Evolutionary conservation across 2,329 filamentous ascomycete species (phyloP).

Genomic region (Dryadomyces quercivorus): DNA sequence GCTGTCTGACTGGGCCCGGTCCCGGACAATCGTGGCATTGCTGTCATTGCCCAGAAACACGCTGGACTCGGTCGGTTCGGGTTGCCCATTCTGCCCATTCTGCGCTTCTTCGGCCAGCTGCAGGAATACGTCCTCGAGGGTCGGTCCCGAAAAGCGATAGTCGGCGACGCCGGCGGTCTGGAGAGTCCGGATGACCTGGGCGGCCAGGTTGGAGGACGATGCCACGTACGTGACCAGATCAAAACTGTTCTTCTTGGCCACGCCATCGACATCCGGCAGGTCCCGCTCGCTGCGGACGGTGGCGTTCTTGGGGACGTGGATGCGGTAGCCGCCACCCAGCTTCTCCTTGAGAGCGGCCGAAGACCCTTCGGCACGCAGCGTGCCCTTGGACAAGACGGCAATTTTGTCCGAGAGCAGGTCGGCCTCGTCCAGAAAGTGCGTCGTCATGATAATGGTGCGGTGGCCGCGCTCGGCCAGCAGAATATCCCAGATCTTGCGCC

Average conservation of each 20-base stretch:
- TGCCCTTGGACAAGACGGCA: constrained; percentile 74
- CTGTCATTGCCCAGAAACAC: neutral
- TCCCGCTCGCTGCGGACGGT: constrained; percentile 11
- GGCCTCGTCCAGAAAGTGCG: constrained; percentile 88
- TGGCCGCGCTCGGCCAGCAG: constrained; percentile 70
- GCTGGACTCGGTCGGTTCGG: neutral
- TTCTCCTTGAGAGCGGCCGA: constrained; percentile 76
- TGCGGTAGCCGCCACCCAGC: constrained; percentile 72
- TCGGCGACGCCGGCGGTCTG: constrained; percentile 57
- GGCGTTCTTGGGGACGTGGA: constrained; percentile 52
- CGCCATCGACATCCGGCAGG: constrained; percentile 39
- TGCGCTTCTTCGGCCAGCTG: constrained; percentile 71
- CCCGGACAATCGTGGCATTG: neutral
- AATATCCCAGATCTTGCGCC: constrained; percentile 91
- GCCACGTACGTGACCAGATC: constrained; percentile 66
- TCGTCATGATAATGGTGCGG: constrained; percentile 77
- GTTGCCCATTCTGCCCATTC: constrained; percentile 26
- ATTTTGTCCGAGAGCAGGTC: constrained; percentile 84
- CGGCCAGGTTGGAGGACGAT: constrained; percentile 55
- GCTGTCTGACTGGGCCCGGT: neutral
- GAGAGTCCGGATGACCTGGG: constrained; percentile 56
- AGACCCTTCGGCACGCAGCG: constrained; percentile 68
- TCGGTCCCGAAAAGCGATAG: constrained; percentile 79
- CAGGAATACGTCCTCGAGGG: constrained; percentile 86
- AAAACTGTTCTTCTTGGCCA: constrained; percentile 46